Base-by-base conservation (phyloP, 352 stramenopile species). In the Pythium pyrilobum region DNA sequence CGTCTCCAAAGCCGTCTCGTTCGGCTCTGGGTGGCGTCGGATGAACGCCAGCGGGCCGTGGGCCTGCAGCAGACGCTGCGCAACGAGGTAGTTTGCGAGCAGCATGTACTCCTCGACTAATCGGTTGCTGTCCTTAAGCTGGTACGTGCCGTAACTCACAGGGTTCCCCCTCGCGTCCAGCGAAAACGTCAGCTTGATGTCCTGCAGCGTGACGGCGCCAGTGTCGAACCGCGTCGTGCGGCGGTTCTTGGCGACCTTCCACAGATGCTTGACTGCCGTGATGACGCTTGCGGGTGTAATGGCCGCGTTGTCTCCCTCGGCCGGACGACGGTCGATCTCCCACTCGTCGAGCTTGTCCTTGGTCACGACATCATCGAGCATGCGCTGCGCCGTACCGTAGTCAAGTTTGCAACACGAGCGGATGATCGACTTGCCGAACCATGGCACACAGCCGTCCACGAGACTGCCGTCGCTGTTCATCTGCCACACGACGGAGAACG, bases 41-140 rank as follows among this genome's bases (percentile, higher is more conserved):
- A 99, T 64, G 28, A 98, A 87, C 5, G 95, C 92, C 20, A 89
- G 46, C n/a, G 80, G 73, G 0, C 82, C 83, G 23, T 92, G 79
- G 21, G 92, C 76, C 20, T 88, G 87, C 36, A 98, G 86, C 12
- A 99, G 72, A 24, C 97, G 81, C 59, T 98, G 88, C 16, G 97
- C 97, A 16, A 99, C 96, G 12, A 98, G 69, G 57, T 96, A 99
- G 63, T 99, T 99, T 5, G 97, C 97, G 25, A 99, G 61, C 5
- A 99, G 76, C 96, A 99, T 99, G 73, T 97, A 99, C 69, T 99
- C 97, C 71, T 99, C 96, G 8, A 98, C 85, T 10, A 98, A 66
- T 6, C 86, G 72, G 61, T 99, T 98, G 31, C 88, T 97, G 64
- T 98, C 87, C 28, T 93, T 89, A 31, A 98, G 89, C 15, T 93